A percentile compares a stretch with the other conserved stretches of the same genome.
phyloP scores from a whole-genome alignment of 768 basidiomycete genomes.

The Psilocybe azurescens region DNA sequence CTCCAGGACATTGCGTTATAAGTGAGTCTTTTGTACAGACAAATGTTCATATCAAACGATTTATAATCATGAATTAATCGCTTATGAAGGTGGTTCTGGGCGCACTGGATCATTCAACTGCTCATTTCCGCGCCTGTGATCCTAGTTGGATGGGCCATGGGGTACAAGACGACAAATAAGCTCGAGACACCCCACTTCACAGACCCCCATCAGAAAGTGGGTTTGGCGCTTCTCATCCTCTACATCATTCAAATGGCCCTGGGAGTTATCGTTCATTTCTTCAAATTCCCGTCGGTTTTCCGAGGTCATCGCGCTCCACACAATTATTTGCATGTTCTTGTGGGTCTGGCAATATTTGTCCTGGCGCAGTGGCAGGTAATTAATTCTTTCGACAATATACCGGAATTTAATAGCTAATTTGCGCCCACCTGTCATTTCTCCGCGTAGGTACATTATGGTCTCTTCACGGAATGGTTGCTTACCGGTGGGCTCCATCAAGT shows the following conservation, averaged over 20 bases:
- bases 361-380: conserved; percentile 57
- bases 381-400: background rate
- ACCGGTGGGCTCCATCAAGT: conserved; percentile 42
- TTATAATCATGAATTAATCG: conserved; percentile 3
- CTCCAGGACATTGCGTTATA: conserved; percentile 52
- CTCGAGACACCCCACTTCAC: conserved; percentile 37
- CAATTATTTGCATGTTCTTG: conserved; percentile 57
- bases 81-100: conserved; percentile 50
- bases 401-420: conserved; percentile 2
- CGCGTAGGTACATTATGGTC: conserved; percentile 50
- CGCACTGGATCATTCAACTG: conserved; percentile 56
- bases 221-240: conserved; percentile 56
- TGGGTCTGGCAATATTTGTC: conserved; percentile 60
- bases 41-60: background rate
- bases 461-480: conserved; percentile 50
- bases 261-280: conserved; percentile 56
- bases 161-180: conserved; percentile 39
- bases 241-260: conserved; percentile 55
- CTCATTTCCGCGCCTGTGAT: conserved; percentile 59
- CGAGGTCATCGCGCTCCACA: conserved; percentile 50
- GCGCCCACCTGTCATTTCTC: conserved; percentile 9
- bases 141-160: conserved; percentile 51
- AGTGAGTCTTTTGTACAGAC: conserved; percentile 33
- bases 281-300: conserved; percentile 48
- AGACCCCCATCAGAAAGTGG: conserved; percentile 57